Evolutionary conservation across 306 rosid genomes (phyloP).

Genomic region (Acmispon strigosus): DNA sequence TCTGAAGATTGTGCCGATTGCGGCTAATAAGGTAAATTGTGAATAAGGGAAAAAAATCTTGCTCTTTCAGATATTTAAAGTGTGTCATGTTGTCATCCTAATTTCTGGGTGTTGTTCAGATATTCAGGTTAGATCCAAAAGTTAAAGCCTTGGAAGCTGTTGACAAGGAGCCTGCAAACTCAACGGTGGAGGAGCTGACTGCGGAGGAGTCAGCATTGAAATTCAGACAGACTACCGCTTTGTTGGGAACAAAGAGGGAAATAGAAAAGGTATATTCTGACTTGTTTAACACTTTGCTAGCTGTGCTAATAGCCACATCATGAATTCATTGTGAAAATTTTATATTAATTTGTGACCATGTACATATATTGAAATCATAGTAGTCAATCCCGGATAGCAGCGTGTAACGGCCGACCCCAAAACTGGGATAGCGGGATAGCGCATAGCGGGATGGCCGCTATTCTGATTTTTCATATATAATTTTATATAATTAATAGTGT

Average conservation of each 20-base stretch:
- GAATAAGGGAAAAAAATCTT: neutral
- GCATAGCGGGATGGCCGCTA: too few species aligned
- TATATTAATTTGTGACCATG: neutral
- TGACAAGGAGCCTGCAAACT: conserved; percentile 31
- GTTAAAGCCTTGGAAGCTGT: conserved; percentile 37
- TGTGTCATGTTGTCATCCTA: neutral
- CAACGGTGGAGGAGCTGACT: conserved; percentile 35
- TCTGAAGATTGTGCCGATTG: conserved; percentile 58
- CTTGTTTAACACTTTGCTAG: neutral
- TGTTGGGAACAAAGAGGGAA: conserved; percentile 56
- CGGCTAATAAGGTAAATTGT: conserved; percentile 56
- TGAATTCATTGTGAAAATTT: neutral
- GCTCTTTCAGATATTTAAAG: neutral
- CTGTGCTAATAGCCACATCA: neutral
- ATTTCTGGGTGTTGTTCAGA: conserved; percentile 31
- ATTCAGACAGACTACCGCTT: conserved; percentile 23
- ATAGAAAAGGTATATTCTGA: conserved; percentile 36
- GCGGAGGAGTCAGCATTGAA: conserved; percentile 19
- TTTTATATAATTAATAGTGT: too few species aligned
- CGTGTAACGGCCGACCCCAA: too few species aligned
- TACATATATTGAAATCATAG: neutral
- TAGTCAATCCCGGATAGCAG: too few species aligned
- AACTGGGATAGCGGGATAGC: too few species aligned
- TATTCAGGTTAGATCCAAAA: conserved; percentile 81
- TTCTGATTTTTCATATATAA: too few species aligned